Conservation (phyloP, 139 green algal species). For the Micractinium conductrix region DNA sequence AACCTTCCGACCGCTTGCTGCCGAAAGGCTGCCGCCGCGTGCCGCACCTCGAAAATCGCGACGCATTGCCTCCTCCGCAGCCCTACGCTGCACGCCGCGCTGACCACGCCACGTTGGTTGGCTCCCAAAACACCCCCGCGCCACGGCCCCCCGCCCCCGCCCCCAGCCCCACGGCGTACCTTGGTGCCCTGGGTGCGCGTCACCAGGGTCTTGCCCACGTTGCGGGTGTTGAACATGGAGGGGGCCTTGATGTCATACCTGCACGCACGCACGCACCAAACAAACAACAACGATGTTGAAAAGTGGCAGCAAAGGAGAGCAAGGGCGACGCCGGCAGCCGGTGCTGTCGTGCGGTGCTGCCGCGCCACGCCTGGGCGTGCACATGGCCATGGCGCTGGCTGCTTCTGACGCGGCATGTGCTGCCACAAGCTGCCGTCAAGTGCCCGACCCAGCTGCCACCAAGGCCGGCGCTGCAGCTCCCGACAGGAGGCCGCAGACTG, state of each 20-base stretch:
- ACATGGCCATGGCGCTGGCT: not conserved
- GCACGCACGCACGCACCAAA: not conserved
- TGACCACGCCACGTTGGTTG: too few relatives aligned
- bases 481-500: too few relatives aligned
- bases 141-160: not conserved
- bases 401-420: not conserved
- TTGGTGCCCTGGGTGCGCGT: constrained; percentile 98
- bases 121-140: too few relatives aligned
- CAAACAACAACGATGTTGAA: too few relatives aligned
- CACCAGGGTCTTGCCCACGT: constrained; percentile 98
- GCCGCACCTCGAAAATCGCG: too few relatives aligned
- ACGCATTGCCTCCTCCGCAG: too few relatives aligned
- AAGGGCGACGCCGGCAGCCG: not conserved
- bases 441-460: too few relatives aligned
- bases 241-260: constrained; percentile 99
- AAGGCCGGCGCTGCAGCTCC: too few relatives aligned
- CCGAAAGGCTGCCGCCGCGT: too few relatives aligned
- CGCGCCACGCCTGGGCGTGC: not conserved
- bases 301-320: not conserved
- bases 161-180: constrained; percentile 56
- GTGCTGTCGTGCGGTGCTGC: not conserved
- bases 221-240: constrained; percentile 90
- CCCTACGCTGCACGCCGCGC: too few relatives aligned
- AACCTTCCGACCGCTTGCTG: too few relatives aligned
- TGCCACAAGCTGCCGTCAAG: not conserved